Base-by-base conservation (phyloP, 345 rosid genomes). In the Populus deltoides region DNA sequence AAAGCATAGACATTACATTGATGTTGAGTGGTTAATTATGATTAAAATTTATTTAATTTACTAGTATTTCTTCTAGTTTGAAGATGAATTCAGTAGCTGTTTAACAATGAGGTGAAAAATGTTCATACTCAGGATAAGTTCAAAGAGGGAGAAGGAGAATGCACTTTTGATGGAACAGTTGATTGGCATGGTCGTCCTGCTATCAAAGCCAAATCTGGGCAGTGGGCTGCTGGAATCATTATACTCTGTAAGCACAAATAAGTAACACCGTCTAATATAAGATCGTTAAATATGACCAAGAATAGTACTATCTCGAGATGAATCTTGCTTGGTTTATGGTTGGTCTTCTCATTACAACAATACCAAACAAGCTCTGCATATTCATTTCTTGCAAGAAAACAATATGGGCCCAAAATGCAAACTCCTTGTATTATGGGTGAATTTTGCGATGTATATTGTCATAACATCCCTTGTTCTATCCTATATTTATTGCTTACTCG, bases 221-320 rank as follows among this genome's bases (percentile, higher is more conserved):
- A 85, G 67, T 94, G 98, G 98, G 76, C 76, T 72, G 98, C 98
- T 63, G 98, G 95, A 75, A 85, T 77, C 76, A 84, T 94, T 90
- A 88, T 94, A 35, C 90, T 94, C 8, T 73, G 98, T 94, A 89
- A 83, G 98, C 77, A n/a, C 51, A 41, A 57, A 11, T 27, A 15
- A 45, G 7, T 24, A 35, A 65, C 10, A 31, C 11, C n/a, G 9
- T 1, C 20, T 18, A 51, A 49, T 49, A 43, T 47, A 47, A 13
- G 15, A 15, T 4, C 4, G 4, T 33, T 33, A 33, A 5, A 33
- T 33, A 33, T 33, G 36, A 3, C 18, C 51, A 47, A 16, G 17
- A 49, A 49, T 53, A 53, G 2, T 53, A 20, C 2, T 17, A 17
- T 53, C 59, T 20, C 59, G 7, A 20, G 2, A 20, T 18, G 59